Evolutionary conservation across 208 protist genomes (phyloP).

Genomic region (Endotrypanum monterogeii): DNA sequence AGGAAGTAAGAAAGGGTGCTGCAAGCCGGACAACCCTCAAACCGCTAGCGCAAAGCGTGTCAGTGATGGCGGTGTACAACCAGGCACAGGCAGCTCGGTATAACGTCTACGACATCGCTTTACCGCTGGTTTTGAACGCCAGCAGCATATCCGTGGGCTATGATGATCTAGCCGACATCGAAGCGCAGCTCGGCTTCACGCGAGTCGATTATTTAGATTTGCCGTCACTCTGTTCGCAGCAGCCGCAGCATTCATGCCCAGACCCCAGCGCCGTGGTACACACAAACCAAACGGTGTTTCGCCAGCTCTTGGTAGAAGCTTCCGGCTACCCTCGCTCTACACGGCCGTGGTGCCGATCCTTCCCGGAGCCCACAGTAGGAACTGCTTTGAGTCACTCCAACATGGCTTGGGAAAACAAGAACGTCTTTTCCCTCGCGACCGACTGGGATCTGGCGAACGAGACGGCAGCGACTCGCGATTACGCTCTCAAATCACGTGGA

Average conservation of each 20-base stretch:
- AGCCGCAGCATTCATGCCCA: not conserved
- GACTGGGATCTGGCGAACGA: slow-evolving; percentile 42
- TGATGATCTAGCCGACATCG: slow-evolving; percentile 17
- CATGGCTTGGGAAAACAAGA: not conserved
- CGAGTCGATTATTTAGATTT: not conserved
- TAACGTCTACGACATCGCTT: slow-evolving; percentile 22
- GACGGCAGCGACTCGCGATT: slow-evolving; percentile 25
- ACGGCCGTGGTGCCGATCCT: slow-evolving; percentile 59
- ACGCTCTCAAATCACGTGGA: slow-evolving; percentile 43
- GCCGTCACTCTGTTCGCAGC: not conserved
- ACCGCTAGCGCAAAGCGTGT: not conserved
- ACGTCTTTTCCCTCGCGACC: slow-evolving; percentile 30
- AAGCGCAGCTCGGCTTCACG: slow-evolving; percentile 17
- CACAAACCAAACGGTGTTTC: slow-evolving; percentile 27
- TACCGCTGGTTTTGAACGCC: slow-evolving; percentile 16
- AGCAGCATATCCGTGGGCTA: slow-evolving; percentile 8
- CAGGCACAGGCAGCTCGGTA: slow-evolving; percentile 16
- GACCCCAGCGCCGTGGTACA: not conserved
- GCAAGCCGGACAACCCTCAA: not conserved
- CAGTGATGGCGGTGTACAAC: slow-evolving; percentile 17
- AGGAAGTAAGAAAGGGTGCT: not conserved
- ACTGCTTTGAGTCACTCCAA: not conserved
- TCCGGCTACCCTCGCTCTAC: slow-evolving; percentile 33
- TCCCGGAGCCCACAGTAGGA: slow-evolving; percentile 41
- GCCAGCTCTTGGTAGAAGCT: slow-evolving; percentile 29